Percentiles rank a stretch among this genome's conserved stretches.
Conservation (phyloP, 106 monocot species). For the Acanthochlamys bracteata region DNA sequence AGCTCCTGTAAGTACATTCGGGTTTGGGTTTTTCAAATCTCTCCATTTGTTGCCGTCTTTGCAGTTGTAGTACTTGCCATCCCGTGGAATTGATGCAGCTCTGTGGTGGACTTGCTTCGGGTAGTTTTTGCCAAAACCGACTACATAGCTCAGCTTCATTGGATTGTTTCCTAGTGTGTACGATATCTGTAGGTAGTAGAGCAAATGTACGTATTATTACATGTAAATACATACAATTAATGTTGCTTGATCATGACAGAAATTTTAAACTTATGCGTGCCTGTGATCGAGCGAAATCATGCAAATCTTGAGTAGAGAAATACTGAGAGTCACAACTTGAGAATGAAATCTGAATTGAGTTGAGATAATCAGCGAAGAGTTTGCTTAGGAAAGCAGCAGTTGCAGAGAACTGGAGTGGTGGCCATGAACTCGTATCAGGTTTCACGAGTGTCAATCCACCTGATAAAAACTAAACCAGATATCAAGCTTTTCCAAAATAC, state of each 20-base stretch:
- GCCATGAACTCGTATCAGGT: conserved; percentile 3
- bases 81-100: conserved; percentile 34
- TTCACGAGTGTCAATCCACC: conserved; percentile 22
- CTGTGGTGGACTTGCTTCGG: conserved; percentile 30
- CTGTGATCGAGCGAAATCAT: conserved; percentile 22
- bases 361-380: conserved; percentile 27
- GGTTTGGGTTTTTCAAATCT: conserved; percentile 18
- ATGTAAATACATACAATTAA: no score
- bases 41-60: conserved; percentile 24
- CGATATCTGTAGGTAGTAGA: conserved; percentile 12
- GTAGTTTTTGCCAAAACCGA: conserved; percentile 22
- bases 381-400: conserved; percentile 33
- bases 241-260: no score
- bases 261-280: conserved; percentile 3
- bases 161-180: conserved; percentile 38
- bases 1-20: conserved; percentile 22
- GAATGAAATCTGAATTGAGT: neutral
- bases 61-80: conserved; percentile 14
- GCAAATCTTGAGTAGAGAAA: conserved; percentile 7
- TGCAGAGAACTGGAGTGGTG: conserved; percentile 18
- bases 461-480: no score
- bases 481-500: no score
- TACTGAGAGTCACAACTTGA: conserved; percentile 1
- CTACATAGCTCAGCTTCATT: conserved; percentile 37
- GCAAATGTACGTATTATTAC: no score